Conservation (phyloP, 208 protist species). For the Acanthamoeba sp. region DNA sequence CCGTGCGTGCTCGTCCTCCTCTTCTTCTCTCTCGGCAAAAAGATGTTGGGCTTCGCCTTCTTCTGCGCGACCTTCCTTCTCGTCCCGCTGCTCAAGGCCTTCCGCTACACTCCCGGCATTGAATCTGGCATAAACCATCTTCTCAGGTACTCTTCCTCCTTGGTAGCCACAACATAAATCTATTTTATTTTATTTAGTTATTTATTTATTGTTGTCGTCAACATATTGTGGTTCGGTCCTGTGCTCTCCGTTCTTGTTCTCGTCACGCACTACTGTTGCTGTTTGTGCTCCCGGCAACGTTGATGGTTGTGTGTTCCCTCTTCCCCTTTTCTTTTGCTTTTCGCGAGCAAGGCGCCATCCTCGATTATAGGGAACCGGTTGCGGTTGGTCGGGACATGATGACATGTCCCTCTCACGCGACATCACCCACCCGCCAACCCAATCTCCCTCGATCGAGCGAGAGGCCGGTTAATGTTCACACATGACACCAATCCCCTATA, state of each 20-base stretch:
- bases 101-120: conserved; percentile 52
- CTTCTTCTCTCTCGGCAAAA: conserved; percentile 55
- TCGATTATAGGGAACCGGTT: not conserved
- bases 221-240: too few species aligned
- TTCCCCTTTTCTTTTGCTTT: not conserved
- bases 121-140: not conserved
- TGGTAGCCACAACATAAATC: not conserved
- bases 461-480: not conserved
- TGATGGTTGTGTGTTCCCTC: not conserved
- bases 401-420: too few species aligned
- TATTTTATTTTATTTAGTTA: not conserved
- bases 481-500: not conserved
- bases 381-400: too few species aligned
- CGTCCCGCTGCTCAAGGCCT: conserved; percentile 22
- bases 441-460: too few species aligned
- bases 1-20: conserved; percentile 17
- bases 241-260: not conserved
- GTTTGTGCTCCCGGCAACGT: not conserved
- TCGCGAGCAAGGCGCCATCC: not conserved
- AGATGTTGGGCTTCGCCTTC: conserved; percentile 58
- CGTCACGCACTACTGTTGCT: not conserved
- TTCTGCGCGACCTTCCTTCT: conserved; percentile 17
- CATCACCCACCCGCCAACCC: too few species aligned
- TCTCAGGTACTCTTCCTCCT: not conserved
- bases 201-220: too few species aligned